Conservation (phyloP, 495 filamentous ascomycete genomes). For the Acidomyces sp. region DNA sequence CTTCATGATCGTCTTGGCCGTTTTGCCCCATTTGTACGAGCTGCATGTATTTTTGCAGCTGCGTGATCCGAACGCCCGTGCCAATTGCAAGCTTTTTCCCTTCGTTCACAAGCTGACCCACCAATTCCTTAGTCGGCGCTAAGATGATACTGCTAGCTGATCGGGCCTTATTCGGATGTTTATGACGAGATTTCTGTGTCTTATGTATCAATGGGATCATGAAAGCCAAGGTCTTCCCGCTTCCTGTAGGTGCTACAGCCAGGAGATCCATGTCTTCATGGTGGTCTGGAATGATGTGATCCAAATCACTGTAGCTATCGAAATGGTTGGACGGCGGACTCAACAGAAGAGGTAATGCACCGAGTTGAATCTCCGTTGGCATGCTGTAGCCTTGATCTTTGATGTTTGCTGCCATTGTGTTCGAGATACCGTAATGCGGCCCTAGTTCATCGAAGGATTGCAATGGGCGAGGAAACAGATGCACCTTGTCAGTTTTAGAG, state of each 20-base stretch:
- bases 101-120: constrained; percentile 84
- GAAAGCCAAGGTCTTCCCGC: constrained; percentile 93
- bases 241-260: constrained; percentile 84
- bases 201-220: constrained; percentile 68
- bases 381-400: constrained; percentile 64
- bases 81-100: constrained; percentile 64
- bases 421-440: constrained; percentile 53
- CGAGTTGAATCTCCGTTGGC: constrained; percentile 91
- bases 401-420: constrained; percentile 65
- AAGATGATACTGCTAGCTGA: constrained; percentile 52
- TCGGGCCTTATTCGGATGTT: constrained; percentile 28
- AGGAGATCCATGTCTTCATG: constrained; percentile 50
- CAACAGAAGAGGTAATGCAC: constrained; percentile 64
- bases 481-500: constrained; percentile 36
- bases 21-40: constrained; percentile 36
- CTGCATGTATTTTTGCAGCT: constrained; percentile 75
- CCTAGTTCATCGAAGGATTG: constrained; percentile 61
- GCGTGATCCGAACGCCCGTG: constrained; percentile 64
- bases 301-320: not conserved
- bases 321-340: constrained; percentile 13
- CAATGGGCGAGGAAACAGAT: constrained; percentile 63
- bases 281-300: constrained; percentile 10
- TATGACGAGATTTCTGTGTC: constrained; percentile 13
- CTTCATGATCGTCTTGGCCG: constrained; percentile 23
- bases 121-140: constrained; percentile 86